Evolutionary conservation across 352 stramenopile genomes (phyloP).

Genomic region (Pythium sp.): DNA sequence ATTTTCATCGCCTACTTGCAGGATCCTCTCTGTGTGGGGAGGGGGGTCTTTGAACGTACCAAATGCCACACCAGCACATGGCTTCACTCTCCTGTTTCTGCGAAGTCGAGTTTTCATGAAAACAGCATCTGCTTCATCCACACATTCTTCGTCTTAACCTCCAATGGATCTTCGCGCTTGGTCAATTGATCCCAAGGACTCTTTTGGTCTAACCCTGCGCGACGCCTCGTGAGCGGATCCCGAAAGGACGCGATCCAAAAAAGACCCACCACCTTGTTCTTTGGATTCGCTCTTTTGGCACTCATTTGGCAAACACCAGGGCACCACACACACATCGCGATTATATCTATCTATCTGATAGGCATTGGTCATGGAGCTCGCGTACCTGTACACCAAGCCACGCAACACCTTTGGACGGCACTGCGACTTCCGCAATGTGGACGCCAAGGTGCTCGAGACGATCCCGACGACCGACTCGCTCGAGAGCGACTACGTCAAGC

Average conservation of each 20-base stretch:
- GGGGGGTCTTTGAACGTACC: background rate
- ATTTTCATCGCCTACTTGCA: background rate
- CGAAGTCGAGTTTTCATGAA: background rate
- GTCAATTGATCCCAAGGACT: too few species aligned
- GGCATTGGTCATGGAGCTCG: constrained; percentile 67
- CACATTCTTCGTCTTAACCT: background rate
- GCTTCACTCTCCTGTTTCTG: background rate
- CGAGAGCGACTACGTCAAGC: constrained; percentile 88
- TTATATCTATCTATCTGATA: too few species aligned
- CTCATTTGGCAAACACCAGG: background rate
- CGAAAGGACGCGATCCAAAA: constrained; percentile 10
- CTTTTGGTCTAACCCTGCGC: background rate
- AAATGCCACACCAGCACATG: background rate
- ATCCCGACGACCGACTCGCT: constrained; percentile 85
- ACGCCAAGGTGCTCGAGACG: constrained; percentile 88
- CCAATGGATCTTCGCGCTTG: background rate
- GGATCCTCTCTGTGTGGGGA: background rate
- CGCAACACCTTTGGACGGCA: constrained; percentile 91
- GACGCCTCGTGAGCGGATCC: constrained; percentile 1
- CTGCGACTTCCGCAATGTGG: constrained; percentile 89
- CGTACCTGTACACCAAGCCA: constrained; percentile 90
- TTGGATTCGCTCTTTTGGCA: background rate
- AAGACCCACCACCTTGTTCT: background rate
- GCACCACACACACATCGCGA: background rate
- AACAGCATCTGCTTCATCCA: background rate